A percentile compares a stretch with the other conserved stretches of the same genome.
These are phyloP conservation scores for Gynochthodes officinalis DNA, from an alignment of 257 asterid species.

Conservation along the genomic window DNA sequence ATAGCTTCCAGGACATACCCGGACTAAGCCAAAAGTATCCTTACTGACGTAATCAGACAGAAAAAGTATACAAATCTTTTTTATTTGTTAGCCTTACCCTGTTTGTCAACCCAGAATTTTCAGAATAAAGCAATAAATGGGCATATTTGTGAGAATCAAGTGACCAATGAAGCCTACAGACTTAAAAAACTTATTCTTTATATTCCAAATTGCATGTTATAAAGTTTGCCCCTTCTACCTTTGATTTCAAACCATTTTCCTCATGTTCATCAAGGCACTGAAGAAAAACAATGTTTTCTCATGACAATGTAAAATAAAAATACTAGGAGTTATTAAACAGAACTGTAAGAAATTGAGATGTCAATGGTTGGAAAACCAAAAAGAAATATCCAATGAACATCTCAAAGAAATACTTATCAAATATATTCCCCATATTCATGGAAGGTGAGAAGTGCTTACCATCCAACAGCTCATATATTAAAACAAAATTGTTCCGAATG, in stretches of 20 bases:
- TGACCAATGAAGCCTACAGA: not conserved
- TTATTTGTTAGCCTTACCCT: not conserved
- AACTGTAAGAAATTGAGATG: not conserved
- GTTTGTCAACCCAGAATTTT: not conserved
- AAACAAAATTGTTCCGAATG: slow-evolving; percentile 92
- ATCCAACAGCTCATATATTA: slow-evolving; percentile 91
- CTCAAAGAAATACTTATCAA: not conserved
- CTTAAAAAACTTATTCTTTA: not conserved
- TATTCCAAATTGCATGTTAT: not conserved
- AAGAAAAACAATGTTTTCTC: not conserved
- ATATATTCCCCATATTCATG: not conserved
- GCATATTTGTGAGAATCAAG: not conserved
- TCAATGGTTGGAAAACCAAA: not conserved
- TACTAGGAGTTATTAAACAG: not conserved
- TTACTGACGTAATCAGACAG: not conserved
- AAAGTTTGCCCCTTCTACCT: not conserved
- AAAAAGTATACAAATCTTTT: not conserved
- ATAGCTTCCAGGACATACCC: not conserved
- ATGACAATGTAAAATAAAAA: not conserved
- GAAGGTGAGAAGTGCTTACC: slow-evolving; percentile 39
- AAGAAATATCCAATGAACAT: not conserved
- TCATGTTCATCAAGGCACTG: not conserved
- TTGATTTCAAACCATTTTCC: not conserved
- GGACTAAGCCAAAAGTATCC: not conserved
- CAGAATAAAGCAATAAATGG: not conserved